Evolutionary conservation across 805 yeast genomes (phyloP), one percentile per base, ranked within the genome.

Genomic region (Kazachstania africana): DNA sequence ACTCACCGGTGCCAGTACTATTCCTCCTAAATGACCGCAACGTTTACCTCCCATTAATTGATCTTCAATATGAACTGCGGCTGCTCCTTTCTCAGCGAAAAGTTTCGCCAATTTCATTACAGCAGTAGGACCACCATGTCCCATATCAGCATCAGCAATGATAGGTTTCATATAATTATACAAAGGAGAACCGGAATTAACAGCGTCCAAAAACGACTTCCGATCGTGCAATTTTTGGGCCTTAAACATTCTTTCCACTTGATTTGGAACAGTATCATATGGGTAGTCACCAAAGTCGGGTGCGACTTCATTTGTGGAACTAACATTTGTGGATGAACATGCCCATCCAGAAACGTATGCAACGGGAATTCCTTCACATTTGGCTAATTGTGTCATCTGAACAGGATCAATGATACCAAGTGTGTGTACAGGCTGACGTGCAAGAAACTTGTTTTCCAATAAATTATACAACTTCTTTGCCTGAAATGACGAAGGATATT

Each of bases 231-330:
- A 55, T 37, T 55, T 57, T 51, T 73, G 78, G 1, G 78, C 74
- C 40, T 68, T 64, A 50, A 72, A 72, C 21, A 73, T 44, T 33
- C 78, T 59, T 34, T 71, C 74, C 5, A 72, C 78, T 44, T 72
- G 75, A 42, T 70, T 70, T n/a, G 81, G 81, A 2, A 75, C 78
- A 0, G 81, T 75, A 41, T 74, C 74, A 43, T 74, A 73, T 0
- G 81, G 80, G 44, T 75, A 75, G 47, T 75, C 81, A 14, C 79
- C 81, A 48, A 72, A 70, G 45, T 75, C 81, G 1, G 79, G 77
- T 2, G 73, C 65, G 3, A 72, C 76, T 40, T 75, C 80, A 44
- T 72, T 68, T 3, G 78, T 74, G 3, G 76, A 63, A 8, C 50
- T 48, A 6, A 76, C 72, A 37, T 73, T 45, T 1, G 69, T 64